phyloP scores from a whole-genome alignment of 2,329 filamentous ascomycete genomes.

The Zymoseptoria crescenta region DNA sequence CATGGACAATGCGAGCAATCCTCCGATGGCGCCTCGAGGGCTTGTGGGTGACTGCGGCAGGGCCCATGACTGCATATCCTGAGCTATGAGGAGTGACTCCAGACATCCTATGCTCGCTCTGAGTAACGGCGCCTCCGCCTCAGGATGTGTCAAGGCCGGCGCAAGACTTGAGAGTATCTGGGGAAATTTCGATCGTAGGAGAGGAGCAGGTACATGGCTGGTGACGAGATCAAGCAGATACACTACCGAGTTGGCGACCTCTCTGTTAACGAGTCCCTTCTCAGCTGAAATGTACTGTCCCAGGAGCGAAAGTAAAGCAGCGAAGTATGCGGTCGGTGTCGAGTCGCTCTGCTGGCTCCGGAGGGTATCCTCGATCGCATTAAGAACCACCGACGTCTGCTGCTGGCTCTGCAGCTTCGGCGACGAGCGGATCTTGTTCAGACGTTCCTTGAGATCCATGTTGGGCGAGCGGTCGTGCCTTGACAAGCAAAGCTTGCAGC shows the following conservation, averaged over 20 bases:
- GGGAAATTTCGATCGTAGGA: conserved; percentile 90
- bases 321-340: conserved; percentile 88
- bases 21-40: conserved; percentile 78
- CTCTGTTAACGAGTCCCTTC: conserved; percentile 65
- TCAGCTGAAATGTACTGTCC: conserved; percentile 61
- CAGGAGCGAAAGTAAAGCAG: conserved; percentile 82
- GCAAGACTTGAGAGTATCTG: conserved; percentile 84
- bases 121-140: conserved; percentile 80
- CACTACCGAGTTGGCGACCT: conserved; percentile 76
- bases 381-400: conserved; percentile 79
- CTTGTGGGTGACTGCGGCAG: conserved; percentile 74
- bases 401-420: conserved; percentile 94
- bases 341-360: conserved; percentile 76
- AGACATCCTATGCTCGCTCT: conserved; percentile 86
- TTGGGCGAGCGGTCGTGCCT: conserved; percentile 2
- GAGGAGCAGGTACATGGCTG: conserved; percentile 71
- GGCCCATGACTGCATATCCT: conserved; percentile 83
- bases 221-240: conserved; percentile 94
- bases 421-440: conserved; percentile 87
- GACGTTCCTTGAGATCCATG: conserved; percentile 72
- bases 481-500: not conserved
- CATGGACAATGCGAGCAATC: conserved; percentile 73
- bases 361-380: conserved; percentile 86
- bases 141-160: conserved; percentile 68
- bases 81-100: conserved; percentile 81